Conservation (phyloP, 371 early-diverging fungal genomes). For the Nematocida sp. region DNA sequence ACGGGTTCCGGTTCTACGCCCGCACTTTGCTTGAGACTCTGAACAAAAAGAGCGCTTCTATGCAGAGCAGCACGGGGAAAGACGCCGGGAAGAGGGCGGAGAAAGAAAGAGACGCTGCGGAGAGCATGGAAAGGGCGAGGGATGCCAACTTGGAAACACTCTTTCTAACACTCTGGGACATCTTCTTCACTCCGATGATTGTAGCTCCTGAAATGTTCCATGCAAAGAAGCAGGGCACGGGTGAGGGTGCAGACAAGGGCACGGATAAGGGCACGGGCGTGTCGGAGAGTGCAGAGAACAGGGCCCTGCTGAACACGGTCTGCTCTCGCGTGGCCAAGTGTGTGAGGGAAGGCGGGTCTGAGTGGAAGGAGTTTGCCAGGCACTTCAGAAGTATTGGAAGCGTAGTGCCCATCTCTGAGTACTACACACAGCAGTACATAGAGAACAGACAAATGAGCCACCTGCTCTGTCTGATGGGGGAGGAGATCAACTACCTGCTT, state of each 20-base stretch:
- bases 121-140: too few relatives aligned
- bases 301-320: background rate
- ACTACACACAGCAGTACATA: conserved; percentile 45
- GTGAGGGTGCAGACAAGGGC: too few relatives aligned
- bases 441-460: conserved; percentile 1
- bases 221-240: background rate
- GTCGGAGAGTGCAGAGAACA: background rate
- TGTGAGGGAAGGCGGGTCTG: background rate
- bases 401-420: conserved; percentile 27
- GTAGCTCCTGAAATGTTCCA: background rate
- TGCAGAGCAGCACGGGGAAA: background rate
- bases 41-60: background rate
- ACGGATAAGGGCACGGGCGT: background rate
- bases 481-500: conserved; percentile 42
- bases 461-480: conserved; percentile 27
- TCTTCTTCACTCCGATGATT: conserved; percentile 23
- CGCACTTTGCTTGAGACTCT: background rate
- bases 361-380: background rate
- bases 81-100: background rate
- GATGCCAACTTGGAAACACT: background rate
- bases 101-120: too few relatives aligned
- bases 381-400: background rate
- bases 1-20: conserved; percentile 38
- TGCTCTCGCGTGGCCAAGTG: background rate
- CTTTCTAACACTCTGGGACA: conserved; percentile 11